Base-by-base conservation (phyloP, 2,329 filamentous ascomycete genomes). In the Diaporthe nobilis region DNA sequence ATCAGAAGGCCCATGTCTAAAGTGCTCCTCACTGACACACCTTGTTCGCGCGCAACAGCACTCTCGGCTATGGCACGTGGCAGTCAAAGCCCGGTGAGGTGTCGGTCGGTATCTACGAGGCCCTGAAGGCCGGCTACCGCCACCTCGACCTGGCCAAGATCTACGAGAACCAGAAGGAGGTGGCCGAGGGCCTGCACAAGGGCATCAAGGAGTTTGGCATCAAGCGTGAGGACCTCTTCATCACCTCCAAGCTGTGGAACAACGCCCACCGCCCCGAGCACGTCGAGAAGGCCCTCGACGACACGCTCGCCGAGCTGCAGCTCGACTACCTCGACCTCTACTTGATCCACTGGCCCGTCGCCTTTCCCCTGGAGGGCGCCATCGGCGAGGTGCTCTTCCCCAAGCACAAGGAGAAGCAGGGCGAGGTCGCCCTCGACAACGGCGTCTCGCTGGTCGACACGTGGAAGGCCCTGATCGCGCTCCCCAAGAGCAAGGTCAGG, bases 201-300 rank as follows among this genome's bases (percentile, higher is more conserved):
- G 86, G 86, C 60, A 78, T 86, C 37, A 81, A 81, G 9, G 86
- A 87, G 68, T 84, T 90, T 76, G 89, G 88, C 57, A 85, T 92
- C 31, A 86, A 88, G 80, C 87, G 89, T 20, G 85, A 87, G 78
- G 86, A 91, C 78, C 88, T 91, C 81, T 92, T 90, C 85, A 85
- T 91, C 79, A 94, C 92, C 73, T 93, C 91, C 78, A 94, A 94
- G 87, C 88, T 94, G 42, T 88, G 86, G 87, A 88, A 88, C 79
- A 92, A 92, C 85, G 91, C 91, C 85, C 90, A 92, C 80, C 90
- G 88, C 82, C 91, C 92, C 80, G 88, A 90, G 79, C 85, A 89
- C 71, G 91, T 92, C 60, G 86, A 88, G 78, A 85, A 87, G 72
- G 90, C 90, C 7, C 85, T 92, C 15, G 85, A 90, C 77, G 87